Evolutionary conservation across 331 rosid genomes (phyloP), one percentile per base, ranked within the genome.

Genomic region (Cydonia oblonga): DNA sequence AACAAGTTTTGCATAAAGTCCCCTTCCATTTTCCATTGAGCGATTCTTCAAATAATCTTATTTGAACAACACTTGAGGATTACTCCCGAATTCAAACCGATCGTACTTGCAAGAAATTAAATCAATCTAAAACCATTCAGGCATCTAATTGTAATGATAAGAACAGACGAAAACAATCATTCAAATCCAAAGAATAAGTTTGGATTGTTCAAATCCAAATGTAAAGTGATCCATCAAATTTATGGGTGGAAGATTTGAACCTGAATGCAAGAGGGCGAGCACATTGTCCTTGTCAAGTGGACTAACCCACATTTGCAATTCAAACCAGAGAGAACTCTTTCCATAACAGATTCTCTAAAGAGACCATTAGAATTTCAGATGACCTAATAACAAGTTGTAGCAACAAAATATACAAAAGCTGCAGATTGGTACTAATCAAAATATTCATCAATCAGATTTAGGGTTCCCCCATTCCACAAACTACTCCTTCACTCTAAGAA

Each of bases 401-500:
- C 49, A 16, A 46, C 6, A 33, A n/a, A 64, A 32, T 32, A 64
- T n/a, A 64, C 49, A 10, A 33, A n/a, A 2, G 23, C 68, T 30
- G 23, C 68, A 2, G 46, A n/a, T 32, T 42, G 22, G 19, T 64
- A 10, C 68, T 20, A 19, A 12, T 2, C 23, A 15, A 64, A 64
- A 33, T 32, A 10, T 64, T 20, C 29, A 30, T 11, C 1, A 30
- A 25, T 62, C 42, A 14, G 33, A 59, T 13, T 7, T 4, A 62
- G 66, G 23, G 40, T 6, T 64, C 49, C n/a, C n/a, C 10, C 49
- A n/a, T 23, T 28, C 44, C 16, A 29, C 42, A 18, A 18, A 62
- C 2, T 16, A 9, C 19, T 60, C 8, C 24, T 14, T 24, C 71
- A 42, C 75, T 86, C 76, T 59, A 95, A 75, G 96, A 84, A 24